Evolutionary conservation across 2,329 filamentous ascomycete species (phyloP).

Genomic region (Scleromitrula shiraiana): DNA sequence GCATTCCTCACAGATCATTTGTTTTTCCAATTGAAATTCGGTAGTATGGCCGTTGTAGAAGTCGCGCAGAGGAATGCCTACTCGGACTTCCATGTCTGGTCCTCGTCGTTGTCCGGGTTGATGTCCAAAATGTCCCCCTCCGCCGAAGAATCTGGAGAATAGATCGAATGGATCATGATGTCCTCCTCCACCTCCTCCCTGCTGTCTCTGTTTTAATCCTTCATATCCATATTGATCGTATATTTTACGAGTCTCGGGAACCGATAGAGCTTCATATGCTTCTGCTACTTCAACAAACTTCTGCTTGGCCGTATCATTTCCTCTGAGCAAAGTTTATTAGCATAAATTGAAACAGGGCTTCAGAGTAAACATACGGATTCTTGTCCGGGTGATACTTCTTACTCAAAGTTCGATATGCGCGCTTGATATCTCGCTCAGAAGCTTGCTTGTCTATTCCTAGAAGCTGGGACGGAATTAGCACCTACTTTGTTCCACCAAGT

Average conservation of each 20-base stretch:
- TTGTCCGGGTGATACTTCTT: constrained; percentile 98
- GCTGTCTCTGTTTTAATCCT: constrained; percentile 73
- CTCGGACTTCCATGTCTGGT: constrained; percentile 79
- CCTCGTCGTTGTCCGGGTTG: constrained; percentile 69
- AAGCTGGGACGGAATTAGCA: constrained; percentile 42
- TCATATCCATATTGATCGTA: constrained; percentile 95
- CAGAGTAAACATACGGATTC: constrained; percentile 64
- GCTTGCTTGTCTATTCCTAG: constrained; percentile 74
- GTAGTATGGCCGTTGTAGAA: constrained; percentile 88
- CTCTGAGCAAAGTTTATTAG: constrained; percentile 40
- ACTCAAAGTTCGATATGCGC: constrained; percentile 81
- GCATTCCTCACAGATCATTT: constrained; percentile 88
- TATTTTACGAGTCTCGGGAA: constrained; percentile 71
- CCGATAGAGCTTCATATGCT: constrained; percentile 86
- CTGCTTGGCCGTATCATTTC: constrained; percentile 69
- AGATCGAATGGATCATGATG: constrained; percentile 89
- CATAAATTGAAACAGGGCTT: background rate
- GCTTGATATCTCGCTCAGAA: constrained; percentile 82
- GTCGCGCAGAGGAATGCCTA: constrained; percentile 72
- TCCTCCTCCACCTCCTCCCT: constrained; percentile 54
- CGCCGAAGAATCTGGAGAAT: constrained; percentile 94
- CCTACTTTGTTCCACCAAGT: background rate
- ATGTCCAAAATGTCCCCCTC: constrained; percentile 59
- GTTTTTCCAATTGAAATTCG: constrained; percentile 87
- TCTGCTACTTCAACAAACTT: constrained; percentile 93